Conservation (phyloP, 106 monocot genomes). For the Amphibolis antarctica region DNA sequence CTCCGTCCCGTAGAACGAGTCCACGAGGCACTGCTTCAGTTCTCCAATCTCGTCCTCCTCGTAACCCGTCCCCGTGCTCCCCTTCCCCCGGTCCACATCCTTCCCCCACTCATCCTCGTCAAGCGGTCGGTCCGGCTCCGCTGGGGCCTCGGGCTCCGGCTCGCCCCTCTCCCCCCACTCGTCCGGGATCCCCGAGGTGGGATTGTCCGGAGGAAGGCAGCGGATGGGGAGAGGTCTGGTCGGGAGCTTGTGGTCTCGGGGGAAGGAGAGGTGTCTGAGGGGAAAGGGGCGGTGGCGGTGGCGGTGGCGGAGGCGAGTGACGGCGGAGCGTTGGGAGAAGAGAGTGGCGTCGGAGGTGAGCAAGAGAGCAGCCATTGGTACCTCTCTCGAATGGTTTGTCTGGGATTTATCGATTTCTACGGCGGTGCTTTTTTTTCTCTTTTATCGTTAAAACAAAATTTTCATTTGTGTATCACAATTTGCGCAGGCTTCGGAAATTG, state of each 20-base stretch:
- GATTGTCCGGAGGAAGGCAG: neutral
- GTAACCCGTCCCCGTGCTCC: neutral
- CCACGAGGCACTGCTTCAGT: constrained; percentile 46
- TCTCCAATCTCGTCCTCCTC: constrained; percentile 10
- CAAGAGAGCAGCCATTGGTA: neutral
- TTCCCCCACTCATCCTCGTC: constrained; percentile 8
- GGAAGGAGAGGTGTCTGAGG: neutral
- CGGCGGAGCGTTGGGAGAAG: neutral
- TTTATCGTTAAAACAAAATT: no score
- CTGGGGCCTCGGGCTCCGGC: neutral
- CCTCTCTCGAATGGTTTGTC: no score
- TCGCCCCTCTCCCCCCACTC: constrained; percentile 3
- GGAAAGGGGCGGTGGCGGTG: neutral
- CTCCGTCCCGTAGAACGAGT: constrained; percentile 43
- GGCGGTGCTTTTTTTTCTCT: neutral
- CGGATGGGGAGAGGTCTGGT: neutral
- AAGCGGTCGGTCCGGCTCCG: neutral
- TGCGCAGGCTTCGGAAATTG: no score
- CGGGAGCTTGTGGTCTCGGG: neutral
- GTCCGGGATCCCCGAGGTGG: neutral
- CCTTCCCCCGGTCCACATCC: neutral
- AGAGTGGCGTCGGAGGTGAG: neutral
- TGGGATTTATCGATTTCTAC: no score
- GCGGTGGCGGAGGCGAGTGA: neutral
- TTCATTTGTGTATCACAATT: no score